Base-by-base conservation (phyloP, 164 flowering plant species). In the Nymphaea colorata region DNA sequence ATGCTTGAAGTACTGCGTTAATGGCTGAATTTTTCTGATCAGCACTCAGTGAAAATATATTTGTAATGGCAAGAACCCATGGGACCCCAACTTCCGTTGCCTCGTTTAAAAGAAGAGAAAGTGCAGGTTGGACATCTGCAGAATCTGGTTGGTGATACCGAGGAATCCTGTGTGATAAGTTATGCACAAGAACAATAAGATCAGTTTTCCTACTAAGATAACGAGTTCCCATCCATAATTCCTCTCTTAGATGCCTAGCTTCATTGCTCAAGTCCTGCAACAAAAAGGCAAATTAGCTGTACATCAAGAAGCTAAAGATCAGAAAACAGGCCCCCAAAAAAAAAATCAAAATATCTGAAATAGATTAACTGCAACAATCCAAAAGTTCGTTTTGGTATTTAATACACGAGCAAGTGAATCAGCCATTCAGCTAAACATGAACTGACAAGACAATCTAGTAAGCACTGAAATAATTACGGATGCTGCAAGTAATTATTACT, bases 21-120 rank as follows among this genome's bases (percentile, higher is more conserved):
- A 94, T 77, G 66, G 89, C 88, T 15, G 81, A 80, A 66, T 76
- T 87, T 73, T 94, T 97, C 79, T 85, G 95, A 74, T 91, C 91
- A 44, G 98, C 98, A 76, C 96, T 91, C 44, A 91, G 93, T 68
- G 98, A 85, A 71, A 89, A 94, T 70, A 88, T 94, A 73, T 94
- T 94, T 59, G 98, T 91, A 69, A 94, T 78, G 43, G 97, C 97
- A 65, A 94, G 90, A 62, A 94, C 82, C 99, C 96, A 91, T 63
- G 97, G 99, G 51, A 91, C 81, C 43, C 95, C 97, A 42, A 89
- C 89, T 61, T 88, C 84, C 79, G 91, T 89, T 61, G 88, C 96
- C 78, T 94, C 98, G 71, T 94, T 81, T 68, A 94, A 72, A 41
- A 94, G 79, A 68, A 89, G 86, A 6, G 85, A 77, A 62, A 91